Percentiles rank a stretch among this genome's conserved stretches.
Evolutionary conservation across 495 filamentous ascomycete genomes (phyloP).

Genomic region (Tuber aestivum): DNA sequence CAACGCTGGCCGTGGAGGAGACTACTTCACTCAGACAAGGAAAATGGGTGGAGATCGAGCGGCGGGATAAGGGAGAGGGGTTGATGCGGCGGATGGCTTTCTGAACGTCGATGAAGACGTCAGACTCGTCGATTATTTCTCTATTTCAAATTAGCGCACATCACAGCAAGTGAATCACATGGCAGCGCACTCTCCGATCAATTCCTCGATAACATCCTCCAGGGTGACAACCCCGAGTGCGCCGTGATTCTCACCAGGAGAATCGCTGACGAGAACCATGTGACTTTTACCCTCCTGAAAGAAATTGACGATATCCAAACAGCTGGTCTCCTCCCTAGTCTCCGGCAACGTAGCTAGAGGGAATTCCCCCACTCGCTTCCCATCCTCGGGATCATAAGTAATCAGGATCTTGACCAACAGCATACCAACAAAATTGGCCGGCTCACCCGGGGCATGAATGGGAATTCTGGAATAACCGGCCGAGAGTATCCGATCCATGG

Average conservation of each 20-base stretch:
- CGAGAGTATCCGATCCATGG: slow-evolving; percentile 85
- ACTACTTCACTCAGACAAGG: slow-evolving; percentile 45
- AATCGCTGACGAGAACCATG: slow-evolving; percentile 93
- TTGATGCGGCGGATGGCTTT: slow-evolving; percentile 84
- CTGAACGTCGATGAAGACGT: slow-evolving; percentile 93
- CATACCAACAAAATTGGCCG: slow-evolving; percentile 90
- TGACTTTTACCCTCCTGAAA: slow-evolving; percentile 99
- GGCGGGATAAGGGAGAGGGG: slow-evolving; percentile 52
- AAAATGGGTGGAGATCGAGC: slow-evolving; percentile 34
- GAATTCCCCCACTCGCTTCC: slow-evolving; percentile 76
- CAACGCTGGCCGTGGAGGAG: slow-evolving; percentile 55
- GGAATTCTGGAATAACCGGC: slow-evolving; percentile 94
- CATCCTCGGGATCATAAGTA: slow-evolving; percentile 95
- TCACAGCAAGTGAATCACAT: background rate
- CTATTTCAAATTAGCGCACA: slow-evolving; percentile 31
- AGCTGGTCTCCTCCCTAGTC: slow-evolving; percentile 89
- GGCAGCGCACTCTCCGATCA: slow-evolving; percentile 86
- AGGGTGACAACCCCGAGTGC: slow-evolving; percentile 89
- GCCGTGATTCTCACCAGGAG: slow-evolving; percentile 79
- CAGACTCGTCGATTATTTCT: slow-evolving; percentile 73
- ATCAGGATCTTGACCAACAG: slow-evolving; percentile 96
- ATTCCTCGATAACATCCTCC: slow-evolving; percentile 96
- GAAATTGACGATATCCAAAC: slow-evolving; percentile 96
- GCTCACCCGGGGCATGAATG: slow-evolving; percentile 78
- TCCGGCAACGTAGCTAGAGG: slow-evolving; percentile 89